Percentiles rank a stretch among this genome's conserved stretches.
These are phyloP conservation scores for Syncephalastrum contaminatum DNA, from an alignment of 371 early-diverging fungal species.

Conservation along the genomic window DNA sequence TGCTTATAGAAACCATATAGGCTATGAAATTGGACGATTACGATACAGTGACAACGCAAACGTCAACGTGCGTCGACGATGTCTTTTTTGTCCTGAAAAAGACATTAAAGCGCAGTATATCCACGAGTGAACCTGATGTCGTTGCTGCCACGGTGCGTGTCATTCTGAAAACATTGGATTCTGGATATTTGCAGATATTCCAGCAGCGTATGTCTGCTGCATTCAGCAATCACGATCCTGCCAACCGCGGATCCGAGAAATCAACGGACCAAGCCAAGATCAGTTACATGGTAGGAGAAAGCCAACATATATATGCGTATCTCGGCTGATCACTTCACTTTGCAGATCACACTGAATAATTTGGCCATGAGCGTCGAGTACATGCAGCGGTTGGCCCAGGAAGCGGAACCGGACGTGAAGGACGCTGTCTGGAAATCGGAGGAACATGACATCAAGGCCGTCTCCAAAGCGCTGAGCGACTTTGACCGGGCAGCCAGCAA, in stretches of 20 bases:
- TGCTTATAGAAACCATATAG: slow-evolving; percentile 10
- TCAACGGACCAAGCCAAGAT: slow-evolving; percentile 51
- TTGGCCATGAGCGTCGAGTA: slow-evolving; percentile 80
- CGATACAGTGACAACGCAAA: slow-evolving; percentile 42
- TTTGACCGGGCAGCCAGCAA: slow-evolving; percentile 58
- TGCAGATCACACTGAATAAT: slow-evolving; percentile 73
- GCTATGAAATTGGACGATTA: slow-evolving; percentile 62
- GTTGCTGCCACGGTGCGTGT: slow-evolving; percentile 63
- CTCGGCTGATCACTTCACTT: not conserved
- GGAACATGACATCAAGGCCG: slow-evolving; percentile 52
- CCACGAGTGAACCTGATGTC: slow-evolving; percentile 69
- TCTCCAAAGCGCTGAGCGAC: slow-evolving; percentile 43
- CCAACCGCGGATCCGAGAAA: slow-evolving; percentile 21
- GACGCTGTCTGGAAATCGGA: slow-evolving; percentile 40
- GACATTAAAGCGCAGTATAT: slow-evolving; percentile 68
- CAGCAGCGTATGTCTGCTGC: slow-evolving; percentile 59
- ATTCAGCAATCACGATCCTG: slow-evolving; percentile 49
- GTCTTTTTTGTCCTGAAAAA: slow-evolving; percentile 87
- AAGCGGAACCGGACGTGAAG: slow-evolving; percentile 57
- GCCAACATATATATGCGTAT: not conserved
- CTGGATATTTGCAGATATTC: slow-evolving; percentile 62
- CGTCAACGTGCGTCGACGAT: slow-evolving; percentile 90
- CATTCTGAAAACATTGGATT: slow-evolving; percentile 62
- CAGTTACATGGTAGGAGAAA: slow-evolving; percentile 60
- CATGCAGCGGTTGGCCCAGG: slow-evolving; percentile 63